A percentile compares a stretch with the other conserved stretches of the same genome.
Conservation (phyloP, 2,329 filamentous ascomycete species). For the Colletotrichum kahawae region DNA sequence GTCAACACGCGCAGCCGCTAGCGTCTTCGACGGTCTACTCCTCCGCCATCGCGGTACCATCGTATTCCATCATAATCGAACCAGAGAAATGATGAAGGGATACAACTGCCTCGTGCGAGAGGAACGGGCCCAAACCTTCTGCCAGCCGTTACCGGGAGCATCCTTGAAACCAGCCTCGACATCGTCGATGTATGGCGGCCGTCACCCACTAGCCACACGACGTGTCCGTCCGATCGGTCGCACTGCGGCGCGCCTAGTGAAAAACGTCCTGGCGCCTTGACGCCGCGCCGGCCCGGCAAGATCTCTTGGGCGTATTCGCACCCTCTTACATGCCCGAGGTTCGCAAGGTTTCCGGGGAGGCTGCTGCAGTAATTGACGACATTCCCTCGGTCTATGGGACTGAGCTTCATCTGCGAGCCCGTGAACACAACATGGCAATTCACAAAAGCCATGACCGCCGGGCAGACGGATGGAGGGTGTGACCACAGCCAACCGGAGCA, state of each 20-base stretch:
- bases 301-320: background rate
- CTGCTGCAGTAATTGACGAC: background rate
- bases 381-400: background rate
- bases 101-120: background rate
- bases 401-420: background rate
- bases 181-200: background rate
- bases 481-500: background rate
- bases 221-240: background rate
- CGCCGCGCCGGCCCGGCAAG: constrained; percentile 1
- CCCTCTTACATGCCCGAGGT: background rate
- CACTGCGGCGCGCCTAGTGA: background rate
- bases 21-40: background rate
- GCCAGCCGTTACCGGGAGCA: background rate
- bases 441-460: background rate
- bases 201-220: background rate
- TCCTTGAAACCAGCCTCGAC: background rate
- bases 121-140: background rate
- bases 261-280: background rate
- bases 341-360: background rate
- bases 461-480: background rate
- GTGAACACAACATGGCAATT: background rate
- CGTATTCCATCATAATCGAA: background rate
- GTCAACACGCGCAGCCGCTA: background rate
- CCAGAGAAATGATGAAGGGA: background rate
- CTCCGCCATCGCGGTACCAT: background rate